Conservation (phyloP, 371 early-diverging fungal species). For the Phascolomyces articulosus region DNA sequence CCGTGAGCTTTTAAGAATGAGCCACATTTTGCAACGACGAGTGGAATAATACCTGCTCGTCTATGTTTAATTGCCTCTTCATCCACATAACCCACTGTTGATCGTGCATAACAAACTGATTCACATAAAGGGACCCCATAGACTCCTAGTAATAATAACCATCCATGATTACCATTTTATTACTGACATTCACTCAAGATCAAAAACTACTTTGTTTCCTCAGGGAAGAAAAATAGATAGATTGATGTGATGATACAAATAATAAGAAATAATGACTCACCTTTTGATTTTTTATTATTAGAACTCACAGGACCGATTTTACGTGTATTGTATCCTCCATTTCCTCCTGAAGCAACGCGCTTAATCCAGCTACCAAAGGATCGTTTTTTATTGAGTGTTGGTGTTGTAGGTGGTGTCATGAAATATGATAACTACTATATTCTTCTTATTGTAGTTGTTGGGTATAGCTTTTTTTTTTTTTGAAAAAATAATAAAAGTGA, state of each 20-base stretch:
- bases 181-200: too few species aligned
- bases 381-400: neutral
- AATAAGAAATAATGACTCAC: neutral
- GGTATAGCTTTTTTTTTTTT: too few species aligned
- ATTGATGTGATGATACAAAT: too few species aligned
- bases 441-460: neutral
- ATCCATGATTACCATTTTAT: neutral
- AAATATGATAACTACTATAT: neutral
- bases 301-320: neutral
- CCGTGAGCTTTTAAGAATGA: conserved; percentile 49
- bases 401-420: neutral
- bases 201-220: too few species aligned
- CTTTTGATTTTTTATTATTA: neutral
- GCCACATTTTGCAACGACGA: conserved; percentile 53
- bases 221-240: too few species aligned
- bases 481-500: too few species aligned
- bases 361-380: neutral
- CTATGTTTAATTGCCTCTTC: conserved; percentile 19
- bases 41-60: conserved; percentile 42
- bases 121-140: conserved; percentile 25
- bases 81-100: conserved; percentile 29
- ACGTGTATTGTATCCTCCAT: neutral
- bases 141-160: conserved; percentile 9
- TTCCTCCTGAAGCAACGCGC: neutral
- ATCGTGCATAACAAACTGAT: conserved; percentile 28